Base-by-base conservation (phyloP, 2,329 filamentous ascomycete species). In the Pyricularia pennisetigena region DNA sequence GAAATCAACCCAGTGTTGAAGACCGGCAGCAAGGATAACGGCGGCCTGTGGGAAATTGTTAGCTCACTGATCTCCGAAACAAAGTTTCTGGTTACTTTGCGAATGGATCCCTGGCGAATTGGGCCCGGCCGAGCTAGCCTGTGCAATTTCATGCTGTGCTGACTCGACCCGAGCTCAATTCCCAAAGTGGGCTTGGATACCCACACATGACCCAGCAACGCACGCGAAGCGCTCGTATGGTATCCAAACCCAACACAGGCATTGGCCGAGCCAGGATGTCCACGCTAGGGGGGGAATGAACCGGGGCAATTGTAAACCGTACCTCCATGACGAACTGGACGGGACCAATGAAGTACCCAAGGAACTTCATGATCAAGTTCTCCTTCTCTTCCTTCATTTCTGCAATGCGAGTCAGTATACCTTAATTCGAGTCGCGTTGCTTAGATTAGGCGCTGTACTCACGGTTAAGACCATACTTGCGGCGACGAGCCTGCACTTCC, bases 281-380 rank as follows among this genome's bases (percentile, higher is more conserved):
- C 49, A 7, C 28, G 24, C 41, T 32, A 30, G 65, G 65, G 24
- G 23, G 65, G 65, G 24, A 67, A 57, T 28, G 7, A 61, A 26
- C 57, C 57, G 26, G 24, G 24, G 23, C 23, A 9, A 4, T 30
- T 49, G 65, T 59, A 29, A 64, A 67, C 79, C 86, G 76, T 78
- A 90, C 90, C 88, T 94, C 91, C 93, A 97, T 97, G 77, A 97
- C 93, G 79, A 94, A 94, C 78, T 96, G 93, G 72, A 97, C 94
- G 28, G 93, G 93, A 72, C 93, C 93, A 68, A 95, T 83, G 78
- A 96, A 96, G 82, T 91, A 95, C 74, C 85, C 84, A 75, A 88
- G 79, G 79, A 97, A 96, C 83, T 96, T 95, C 75, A 95, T 84
- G 70, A 94, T 79, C 69, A 93, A 75, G 75, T 94, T 96, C 80